phyloP scores from a whole-genome alignment of 2,329 filamentous ascomycete species.

The Colletotrichum spaethianum region DNA sequence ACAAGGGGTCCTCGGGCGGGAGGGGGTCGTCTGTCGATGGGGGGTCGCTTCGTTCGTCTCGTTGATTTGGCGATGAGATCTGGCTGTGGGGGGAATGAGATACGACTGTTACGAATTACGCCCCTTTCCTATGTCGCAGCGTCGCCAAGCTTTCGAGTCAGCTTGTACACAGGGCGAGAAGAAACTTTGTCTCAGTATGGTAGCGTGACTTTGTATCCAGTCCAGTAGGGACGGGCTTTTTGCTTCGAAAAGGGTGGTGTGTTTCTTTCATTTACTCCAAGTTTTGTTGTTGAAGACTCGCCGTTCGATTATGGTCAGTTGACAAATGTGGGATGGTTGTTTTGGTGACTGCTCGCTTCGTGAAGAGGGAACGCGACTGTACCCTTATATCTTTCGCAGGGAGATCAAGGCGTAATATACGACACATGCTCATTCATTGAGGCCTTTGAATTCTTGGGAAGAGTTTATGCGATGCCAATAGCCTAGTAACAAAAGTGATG shows the following conservation, averaged over 20 bases:
- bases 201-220: not conserved
- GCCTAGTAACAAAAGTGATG: too few relatives aligned
- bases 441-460: too few relatives aligned
- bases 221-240: not conserved
- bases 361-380: too few relatives aligned
- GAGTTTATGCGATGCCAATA: too few relatives aligned
- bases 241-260: not conserved
- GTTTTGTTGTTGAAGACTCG: too few relatives aligned
- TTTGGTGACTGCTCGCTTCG: too few relatives aligned
- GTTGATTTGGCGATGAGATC: slow-evolving; percentile 1
- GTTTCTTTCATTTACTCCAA: not conserved
- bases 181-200: not conserved
- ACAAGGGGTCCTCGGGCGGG: slow-evolving; percentile 3
- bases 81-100: not conserved
- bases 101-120: not conserved
- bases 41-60: slow-evolving; percentile 20
- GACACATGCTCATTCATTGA: too few relatives aligned
- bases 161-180: not conserved
- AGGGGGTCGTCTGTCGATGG: slow-evolving; percentile 10
- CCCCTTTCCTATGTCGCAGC: not conserved
- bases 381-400: too few relatives aligned
- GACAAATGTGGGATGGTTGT: too few relatives aligned
- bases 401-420: too few relatives aligned
- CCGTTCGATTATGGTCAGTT: too few relatives aligned
- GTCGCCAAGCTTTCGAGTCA: not conserved